Evolutionary conservation across 2,329 filamentous ascomycete genomes (phyloP), one percentile per base, ranked within the genome.

Genomic region (Magnaporthiopsis poae): DNA sequence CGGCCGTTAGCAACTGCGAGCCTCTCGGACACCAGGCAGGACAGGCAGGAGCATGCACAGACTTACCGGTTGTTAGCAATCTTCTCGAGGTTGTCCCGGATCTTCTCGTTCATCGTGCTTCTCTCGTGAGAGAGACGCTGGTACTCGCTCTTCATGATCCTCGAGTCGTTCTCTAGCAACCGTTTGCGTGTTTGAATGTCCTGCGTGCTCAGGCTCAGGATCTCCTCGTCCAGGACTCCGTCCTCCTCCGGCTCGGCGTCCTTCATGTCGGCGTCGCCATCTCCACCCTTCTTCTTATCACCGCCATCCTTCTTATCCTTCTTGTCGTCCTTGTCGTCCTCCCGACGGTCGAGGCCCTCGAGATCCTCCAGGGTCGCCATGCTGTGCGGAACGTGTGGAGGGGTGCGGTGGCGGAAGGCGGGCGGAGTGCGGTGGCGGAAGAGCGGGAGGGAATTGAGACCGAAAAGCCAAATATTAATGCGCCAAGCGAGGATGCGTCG

Each of bases 1-100:
- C 36, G 60, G 61, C 35, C 59, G 64, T 71, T 67, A 72, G 69
- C 63, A 60, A 33, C 21, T 56, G 46, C 2, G n/a, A 21, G 46
- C 46, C n/a, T 25, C n/a, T 13, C 29, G 29, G 36, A 60, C 21
- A 60, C 15, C 9, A 13, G 29, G 46, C 52, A 21, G n/a, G 27
- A 18, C 31, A 27, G 29, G 15, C 9, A 15, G 39, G 61, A 25
- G 52, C 60, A 61, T 33, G 46, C 1, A 60, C 46, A 66, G 62
- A 72, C 84, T 71, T 82, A 96, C 93, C 92, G 87, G 83, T 99
- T 99, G 80, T 99, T 98, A 72, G 96, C 93, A 74, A 99, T 99
- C 86, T 99, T 99, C 72, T 99, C 96, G 74, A 91, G 81, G 75
- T 99, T 99, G 77, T 99, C 95, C 84, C 97, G 98, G 79, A 99